Conservation (phyloP, 805 yeast species). For the Candida pseudofarinosa region DNA sequence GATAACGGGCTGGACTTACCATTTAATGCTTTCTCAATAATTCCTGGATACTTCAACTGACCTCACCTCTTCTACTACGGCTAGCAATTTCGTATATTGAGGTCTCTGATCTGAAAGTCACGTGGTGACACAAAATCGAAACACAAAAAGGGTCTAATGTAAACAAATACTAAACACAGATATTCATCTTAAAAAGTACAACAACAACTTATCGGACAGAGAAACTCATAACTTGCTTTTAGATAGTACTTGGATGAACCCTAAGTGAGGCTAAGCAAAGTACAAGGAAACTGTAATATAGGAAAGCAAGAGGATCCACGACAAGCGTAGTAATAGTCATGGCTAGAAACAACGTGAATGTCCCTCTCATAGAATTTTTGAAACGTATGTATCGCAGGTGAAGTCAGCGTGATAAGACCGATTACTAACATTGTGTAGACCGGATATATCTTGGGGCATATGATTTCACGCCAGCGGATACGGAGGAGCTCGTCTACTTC, state of each 20-base stretch:
- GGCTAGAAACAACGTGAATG: conserved; percentile 15
- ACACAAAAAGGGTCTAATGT: background rate
- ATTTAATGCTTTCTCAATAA: too few relatives aligned
- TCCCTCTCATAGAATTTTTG: conserved; percentile 42
- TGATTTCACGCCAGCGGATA: conserved; percentile 73
- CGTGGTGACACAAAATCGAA: too few relatives aligned
- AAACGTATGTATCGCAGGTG: conserved; percentile 30
- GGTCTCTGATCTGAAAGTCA: too few relatives aligned
- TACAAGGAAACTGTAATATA: background rate
- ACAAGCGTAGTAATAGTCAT: conserved; percentile 4
- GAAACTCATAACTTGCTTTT: background rate
- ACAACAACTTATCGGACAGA: background rate
- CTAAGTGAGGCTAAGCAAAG: background rate
- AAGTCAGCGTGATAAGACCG: background rate
- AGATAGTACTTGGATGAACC: background rate
- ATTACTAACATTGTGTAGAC: conserved; percentile 30
- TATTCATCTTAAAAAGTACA: background rate
- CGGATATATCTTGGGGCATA: conserved; percentile 89
- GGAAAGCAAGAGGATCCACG: background rate
- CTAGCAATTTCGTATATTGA: too few relatives aligned
- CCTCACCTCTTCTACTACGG: too few relatives aligned
- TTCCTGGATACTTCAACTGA: too few relatives aligned
- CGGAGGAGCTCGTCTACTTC: conserved; percentile 72
- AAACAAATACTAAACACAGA: background rate
- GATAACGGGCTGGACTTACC: too few relatives aligned